Base-by-base conservation (phyloP, 2,329 filamentous ascomycete genomes). In the Penicillium psychrosexuale region DNA sequence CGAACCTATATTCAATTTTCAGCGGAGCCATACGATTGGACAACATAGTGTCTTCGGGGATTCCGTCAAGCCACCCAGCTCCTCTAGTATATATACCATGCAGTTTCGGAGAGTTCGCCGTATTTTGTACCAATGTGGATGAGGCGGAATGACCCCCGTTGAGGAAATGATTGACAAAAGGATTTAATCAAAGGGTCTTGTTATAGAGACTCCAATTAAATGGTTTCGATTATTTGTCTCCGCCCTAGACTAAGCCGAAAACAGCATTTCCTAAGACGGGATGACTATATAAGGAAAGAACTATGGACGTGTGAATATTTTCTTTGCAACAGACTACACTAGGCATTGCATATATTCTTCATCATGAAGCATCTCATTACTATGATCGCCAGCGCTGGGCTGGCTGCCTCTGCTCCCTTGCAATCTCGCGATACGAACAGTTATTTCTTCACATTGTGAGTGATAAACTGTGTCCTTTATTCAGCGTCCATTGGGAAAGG, bases 361-460 rank as follows among this genome's bases (percentile, higher is more conserved):
- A 51, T 8, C 8, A 63, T 65, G 61, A 59, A 57, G 49, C 5
- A 45, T 36, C n/a, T 42, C 9, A 34, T 59, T 13, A 17, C 47
- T 49, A 27, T 47, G 31, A 40, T 66, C 19, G 43, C 48, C 53
- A 39, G 47, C 33, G 42, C 61, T 28, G 51, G 57, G 30, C 56
- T 59, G 19, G 61, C 43, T 36, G 51, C 58, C 43, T 66, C 65
- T 8, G 33, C 52, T 11, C 66, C 64, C n/a, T 51, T 56, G 39
- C 36, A 54, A 12, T 45, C 49, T 22, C 49, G 39, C 12, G 51
- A 56, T 28, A 40, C 39, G 3, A 46, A 62, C 5, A 69, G 59
- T 1, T 77, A 75, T 54, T 70, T 78, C 54, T 76, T 78, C 55
- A 75, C 70, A 8, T 78, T 78, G 73, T 77, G 59, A 60, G 67